These are phyloP conservation scores for Zasmidium angulare DNA, from an alignment of 2,329 filamentous ascomycete species.

Conservation along the genomic window DNA sequence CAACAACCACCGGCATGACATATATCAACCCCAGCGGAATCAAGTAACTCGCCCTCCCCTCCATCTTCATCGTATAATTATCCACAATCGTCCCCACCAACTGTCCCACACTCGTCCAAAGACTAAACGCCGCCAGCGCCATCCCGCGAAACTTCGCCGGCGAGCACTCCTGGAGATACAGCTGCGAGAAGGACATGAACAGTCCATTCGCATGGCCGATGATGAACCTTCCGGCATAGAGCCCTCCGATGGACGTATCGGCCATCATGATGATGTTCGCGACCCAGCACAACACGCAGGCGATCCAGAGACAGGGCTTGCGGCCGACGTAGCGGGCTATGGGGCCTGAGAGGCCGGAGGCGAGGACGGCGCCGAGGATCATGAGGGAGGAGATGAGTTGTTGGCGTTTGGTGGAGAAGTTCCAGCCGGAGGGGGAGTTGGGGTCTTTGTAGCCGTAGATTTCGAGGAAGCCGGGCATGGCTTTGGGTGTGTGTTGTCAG, in stretches of 20 bases:
- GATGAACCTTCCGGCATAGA: conserved; percentile 56
- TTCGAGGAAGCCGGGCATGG: conserved; percentile 19
- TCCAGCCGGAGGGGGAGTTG: conserved; percentile 30
- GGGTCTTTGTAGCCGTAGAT: conserved; percentile 36
- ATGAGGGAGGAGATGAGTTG: conserved; percentile 49
- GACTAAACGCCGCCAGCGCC: conserved; percentile 50
- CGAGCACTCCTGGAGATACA: conserved; percentile 53
- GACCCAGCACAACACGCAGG: conserved; percentile 51
- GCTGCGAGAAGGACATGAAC: conserved; percentile 57
- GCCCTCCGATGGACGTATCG: conserved; percentile 52
- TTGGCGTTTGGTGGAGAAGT: conserved; percentile 41
- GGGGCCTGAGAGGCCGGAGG: conserved; percentile 41
- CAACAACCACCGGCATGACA: conserved; percentile 50
- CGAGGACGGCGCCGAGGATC: conserved; percentile 48
- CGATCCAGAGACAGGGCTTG: conserved; percentile 46
- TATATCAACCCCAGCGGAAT: conserved; percentile 57
- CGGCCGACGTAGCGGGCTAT: conserved; percentile 46
- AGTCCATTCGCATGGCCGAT: conserved; percentile 59
- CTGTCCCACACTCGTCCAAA: conserved; percentile 50
- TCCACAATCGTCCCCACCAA: conserved; percentile 52
- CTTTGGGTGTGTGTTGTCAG: neutral
- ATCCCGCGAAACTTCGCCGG: conserved; percentile 53
- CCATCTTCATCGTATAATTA: conserved; percentile 45
- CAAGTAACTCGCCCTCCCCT: conserved; percentile 36
- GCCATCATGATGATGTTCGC: conserved; percentile 61